A percentile compares a stretch with the other conserved stretches of the same genome.
Conservation (phyloP, 108 stramenopile species). For the Nitzschia sp. region DNA sequence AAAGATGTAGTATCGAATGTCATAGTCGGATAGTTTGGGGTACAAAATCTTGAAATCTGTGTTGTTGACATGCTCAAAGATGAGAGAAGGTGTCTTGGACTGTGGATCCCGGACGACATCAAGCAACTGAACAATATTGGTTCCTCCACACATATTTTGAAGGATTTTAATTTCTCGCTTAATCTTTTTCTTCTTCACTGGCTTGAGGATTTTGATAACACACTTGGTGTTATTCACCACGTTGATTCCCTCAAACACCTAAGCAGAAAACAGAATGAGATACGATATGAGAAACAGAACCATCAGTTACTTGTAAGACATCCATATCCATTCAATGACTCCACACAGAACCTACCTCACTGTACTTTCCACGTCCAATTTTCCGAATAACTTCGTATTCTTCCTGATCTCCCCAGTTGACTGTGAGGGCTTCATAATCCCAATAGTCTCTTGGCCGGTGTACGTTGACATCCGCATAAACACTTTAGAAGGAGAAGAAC, state of each 20-base stretch:
- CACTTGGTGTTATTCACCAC: constrained; percentile 94
- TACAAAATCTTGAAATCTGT: constrained; percentile 99
- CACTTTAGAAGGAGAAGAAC: constrained; percentile 50
- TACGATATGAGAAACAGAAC: background rate
- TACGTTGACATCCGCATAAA: constrained; percentile 98
- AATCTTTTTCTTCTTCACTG: constrained; percentile 99
- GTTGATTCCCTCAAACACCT: constrained; percentile 97
- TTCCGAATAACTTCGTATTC: constrained; percentile 99
- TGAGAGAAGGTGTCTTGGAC: constrained; percentile 96
- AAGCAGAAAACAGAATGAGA: background rate
- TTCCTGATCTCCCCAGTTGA: constrained; percentile 99
- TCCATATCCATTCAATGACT: background rate
- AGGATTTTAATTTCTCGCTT: constrained; percentile 99
- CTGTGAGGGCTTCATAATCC: constrained; percentile 98
- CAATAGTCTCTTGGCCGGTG: constrained; percentile 97
- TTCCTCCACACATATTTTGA: constrained; percentile 99
- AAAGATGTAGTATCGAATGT: constrained; percentile 99
- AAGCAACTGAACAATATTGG: constrained; percentile 98
- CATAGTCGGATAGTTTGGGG: constrained; percentile 96
- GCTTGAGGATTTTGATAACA: constrained; percentile 99
- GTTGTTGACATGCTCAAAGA: constrained; percentile 99
- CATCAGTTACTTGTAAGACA: background rate
- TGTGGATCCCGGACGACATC: constrained; percentile 99
- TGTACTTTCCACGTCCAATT: constrained; percentile 99
- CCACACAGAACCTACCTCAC: constrained; percentile 60